These are phyloP conservation scores for Malassezia obtusa DNA, from an alignment of 1,284 basidiomycete genomes.

Conservation along the genomic window DNA sequence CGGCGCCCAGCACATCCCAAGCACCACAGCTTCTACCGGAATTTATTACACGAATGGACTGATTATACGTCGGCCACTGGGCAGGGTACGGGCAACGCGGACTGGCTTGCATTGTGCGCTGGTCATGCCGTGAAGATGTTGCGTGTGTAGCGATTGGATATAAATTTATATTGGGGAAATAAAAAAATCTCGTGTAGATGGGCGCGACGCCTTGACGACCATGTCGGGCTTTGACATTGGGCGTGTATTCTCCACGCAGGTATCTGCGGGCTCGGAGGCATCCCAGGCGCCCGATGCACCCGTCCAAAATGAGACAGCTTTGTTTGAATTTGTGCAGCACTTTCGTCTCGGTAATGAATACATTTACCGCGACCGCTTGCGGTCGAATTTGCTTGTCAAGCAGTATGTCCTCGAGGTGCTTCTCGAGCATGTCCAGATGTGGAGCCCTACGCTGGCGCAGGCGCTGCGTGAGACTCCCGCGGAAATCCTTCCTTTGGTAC, in stretches of 20 bases:
- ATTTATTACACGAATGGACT: slow-evolving; percentile 44
- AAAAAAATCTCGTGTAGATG: not conserved
- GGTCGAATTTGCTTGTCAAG: slow-evolving; percentile 78
- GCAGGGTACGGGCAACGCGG: slow-evolving; percentile 8
- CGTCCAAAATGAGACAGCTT: slow-evolving; percentile 38
- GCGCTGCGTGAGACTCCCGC: slow-evolving; percentile 77
- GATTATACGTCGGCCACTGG: slow-evolving; percentile 25
- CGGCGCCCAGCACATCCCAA: slow-evolving; percentile 20
- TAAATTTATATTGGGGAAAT: not conserved
- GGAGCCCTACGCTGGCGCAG: slow-evolving; percentile 86
- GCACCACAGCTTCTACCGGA: slow-evolving; percentile 24
- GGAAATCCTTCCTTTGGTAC: slow-evolving; percentile 77
- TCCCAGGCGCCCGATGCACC: slow-evolving; percentile 43
- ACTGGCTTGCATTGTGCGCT: slow-evolving; percentile 25
- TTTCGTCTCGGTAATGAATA: slow-evolving; percentile 45
- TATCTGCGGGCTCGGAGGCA: slow-evolving; percentile 31
- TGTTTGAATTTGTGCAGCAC: slow-evolving; percentile 46
- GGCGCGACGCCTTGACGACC: slow-evolving; percentile 3
- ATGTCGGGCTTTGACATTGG: slow-evolving; percentile 48
- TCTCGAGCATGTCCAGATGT: slow-evolving; percentile 76
- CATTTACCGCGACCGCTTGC: slow-evolving; percentile 66
- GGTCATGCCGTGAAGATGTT: slow-evolving; percentile 20
- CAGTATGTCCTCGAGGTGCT: slow-evolving; percentile 87
- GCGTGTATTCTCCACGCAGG: slow-evolving; percentile 40
- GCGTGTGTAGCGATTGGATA: slow-evolving; percentile 17